These are phyloP conservation scores for Tolypocladium ovalisporum DNA, from an alignment of 2,329 filamentous ascomycete genomes.

Conservation along the genomic window DNA sequence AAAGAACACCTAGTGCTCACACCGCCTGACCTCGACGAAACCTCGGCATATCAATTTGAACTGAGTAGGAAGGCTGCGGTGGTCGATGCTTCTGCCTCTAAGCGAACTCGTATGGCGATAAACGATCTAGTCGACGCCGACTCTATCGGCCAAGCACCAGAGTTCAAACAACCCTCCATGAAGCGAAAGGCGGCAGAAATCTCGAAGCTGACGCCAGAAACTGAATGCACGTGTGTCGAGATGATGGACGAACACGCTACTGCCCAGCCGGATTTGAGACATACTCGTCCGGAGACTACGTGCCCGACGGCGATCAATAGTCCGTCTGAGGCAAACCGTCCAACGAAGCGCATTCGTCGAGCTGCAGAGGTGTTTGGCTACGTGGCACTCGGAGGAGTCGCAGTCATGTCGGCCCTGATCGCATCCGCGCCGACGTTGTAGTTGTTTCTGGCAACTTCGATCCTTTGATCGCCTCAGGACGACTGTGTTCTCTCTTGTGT, in stretches of 20 bases:
- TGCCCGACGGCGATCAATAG: no score
- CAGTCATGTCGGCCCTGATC: slow-evolving; percentile 28
- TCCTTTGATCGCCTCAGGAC: not conserved
- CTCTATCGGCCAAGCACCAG: not conserved
- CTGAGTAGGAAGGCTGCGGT: slow-evolving; percentile 13
- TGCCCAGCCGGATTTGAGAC: not conserved
- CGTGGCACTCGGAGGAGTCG: slow-evolving; percentile 24
- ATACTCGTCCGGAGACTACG: not conserved
- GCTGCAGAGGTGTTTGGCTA: slow-evolving; percentile 24
- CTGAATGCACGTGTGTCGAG: not conserved
- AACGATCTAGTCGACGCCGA: not conserved
- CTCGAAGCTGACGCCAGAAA: slow-evolving; percentile 8
- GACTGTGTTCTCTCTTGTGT: not conserved
- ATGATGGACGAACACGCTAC: not conserved
- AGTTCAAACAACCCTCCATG: not conserved
- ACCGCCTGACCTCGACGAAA: slow-evolving; percentile 12
- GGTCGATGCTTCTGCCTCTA: not conserved
- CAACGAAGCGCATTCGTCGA: slow-evolving; percentile 20
- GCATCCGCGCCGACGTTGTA: slow-evolving; percentile 21
- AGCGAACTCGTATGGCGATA: not conserved
- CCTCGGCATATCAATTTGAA: slow-evolving; percentile 19
- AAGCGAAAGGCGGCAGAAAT: slow-evolving; percentile 19
- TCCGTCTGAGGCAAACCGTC: slow-evolving; percentile 1
- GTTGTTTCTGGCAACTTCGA: not conserved
- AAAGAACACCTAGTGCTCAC: not conserved